These are phyloP conservation scores for Termitomyces sp. DNA, from an alignment of 768 basidiomycete genomes.

Conservation along the genomic window DNA sequence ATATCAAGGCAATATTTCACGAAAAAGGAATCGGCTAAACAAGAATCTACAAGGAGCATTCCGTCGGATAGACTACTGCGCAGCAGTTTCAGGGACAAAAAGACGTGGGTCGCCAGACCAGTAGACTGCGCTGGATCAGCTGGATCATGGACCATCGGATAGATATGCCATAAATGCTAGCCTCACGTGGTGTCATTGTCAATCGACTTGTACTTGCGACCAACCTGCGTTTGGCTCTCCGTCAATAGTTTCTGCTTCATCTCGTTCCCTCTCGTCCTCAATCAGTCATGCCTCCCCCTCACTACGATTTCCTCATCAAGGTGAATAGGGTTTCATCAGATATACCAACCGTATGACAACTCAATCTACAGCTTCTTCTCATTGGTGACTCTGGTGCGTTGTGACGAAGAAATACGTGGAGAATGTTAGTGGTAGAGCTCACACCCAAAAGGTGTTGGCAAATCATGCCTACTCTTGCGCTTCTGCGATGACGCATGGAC, in stretches of 20 bases:
- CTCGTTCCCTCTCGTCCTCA: background rate
- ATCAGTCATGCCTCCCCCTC: slow-evolving; percentile 73
- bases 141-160: background rate
- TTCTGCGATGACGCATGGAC: slow-evolving; percentile 99
- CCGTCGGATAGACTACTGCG: background rate
- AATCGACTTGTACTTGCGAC: slow-evolving; percentile 6
- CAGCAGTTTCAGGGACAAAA: background rate
- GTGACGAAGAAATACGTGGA: background rate
- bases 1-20: background rate
- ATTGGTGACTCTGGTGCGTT: slow-evolving; percentile 89
- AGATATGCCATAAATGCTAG: background rate
- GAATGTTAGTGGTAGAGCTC: background rate
- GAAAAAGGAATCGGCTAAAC: background rate
- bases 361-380: slow-evolving; percentile 65
- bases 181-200: background rate
- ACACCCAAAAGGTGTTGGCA: slow-evolving; percentile 73
- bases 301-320: slow-evolving; percentile 98
- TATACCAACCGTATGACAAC: background rate
- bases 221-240: background rate
- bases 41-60: background rate
- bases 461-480: slow-evolving; percentile 91
- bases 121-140: background rate
- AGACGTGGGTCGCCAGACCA: background rate
- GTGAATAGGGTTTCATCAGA: slow-evolving; percentile 31
- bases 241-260: background rate